These are phyloP conservation scores for Blastobotrys aristatus DNA, from an alignment of 1,139 yeast species.

Conservation along the genomic window DNA sequence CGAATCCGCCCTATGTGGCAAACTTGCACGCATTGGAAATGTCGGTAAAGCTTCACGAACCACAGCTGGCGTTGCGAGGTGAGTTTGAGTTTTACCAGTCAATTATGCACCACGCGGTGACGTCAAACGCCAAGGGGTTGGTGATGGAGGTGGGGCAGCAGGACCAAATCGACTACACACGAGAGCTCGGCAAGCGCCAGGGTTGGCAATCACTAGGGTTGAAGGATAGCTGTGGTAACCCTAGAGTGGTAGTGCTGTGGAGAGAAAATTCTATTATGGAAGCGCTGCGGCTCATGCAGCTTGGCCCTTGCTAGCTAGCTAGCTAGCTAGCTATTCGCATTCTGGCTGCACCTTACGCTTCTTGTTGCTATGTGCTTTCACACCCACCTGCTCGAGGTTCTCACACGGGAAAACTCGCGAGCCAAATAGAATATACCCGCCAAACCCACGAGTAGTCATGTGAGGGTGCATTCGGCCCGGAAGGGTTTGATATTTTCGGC, in stretches of 20 bases:
- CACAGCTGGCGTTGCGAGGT: slow-evolving; percentile 70
- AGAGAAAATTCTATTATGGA: slow-evolving; percentile 11
- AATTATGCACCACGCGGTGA: slow-evolving; percentile 42
- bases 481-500: slow-evolving; percentile 83
- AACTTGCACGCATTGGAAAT: slow-evolving; percentile 44
- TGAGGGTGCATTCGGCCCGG: slow-evolving; percentile 93
- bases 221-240: slow-evolving; percentile 33
- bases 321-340: too few species aligned
- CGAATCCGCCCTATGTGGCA: slow-evolving; percentile 85
- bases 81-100: slow-evolving; percentile 64
- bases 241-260: slow-evolving; percentile 38
- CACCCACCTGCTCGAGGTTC: slow-evolving; percentile 38
- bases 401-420: slow-evolving; percentile 73
- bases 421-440: slow-evolving; percentile 82
- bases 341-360: slow-evolving; percentile 14
- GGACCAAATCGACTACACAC: slow-evolving; percentile 32
- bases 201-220: slow-evolving; percentile 31
- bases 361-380: slow-evolving; percentile 22
- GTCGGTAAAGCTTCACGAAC: slow-evolving; percentile 72
- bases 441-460: slow-evolving; percentile 91
- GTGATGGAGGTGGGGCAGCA: slow-evolving; percentile 43
- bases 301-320: background rate
- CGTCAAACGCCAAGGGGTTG: slow-evolving; percentile 40
- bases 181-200: slow-evolving; percentile 15
- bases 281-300: background rate